These are phyloP conservation scores for Carex pumila DNA, from an alignment of 176 grass and related monocot genomes.

Conservation along the genomic window DNA sequence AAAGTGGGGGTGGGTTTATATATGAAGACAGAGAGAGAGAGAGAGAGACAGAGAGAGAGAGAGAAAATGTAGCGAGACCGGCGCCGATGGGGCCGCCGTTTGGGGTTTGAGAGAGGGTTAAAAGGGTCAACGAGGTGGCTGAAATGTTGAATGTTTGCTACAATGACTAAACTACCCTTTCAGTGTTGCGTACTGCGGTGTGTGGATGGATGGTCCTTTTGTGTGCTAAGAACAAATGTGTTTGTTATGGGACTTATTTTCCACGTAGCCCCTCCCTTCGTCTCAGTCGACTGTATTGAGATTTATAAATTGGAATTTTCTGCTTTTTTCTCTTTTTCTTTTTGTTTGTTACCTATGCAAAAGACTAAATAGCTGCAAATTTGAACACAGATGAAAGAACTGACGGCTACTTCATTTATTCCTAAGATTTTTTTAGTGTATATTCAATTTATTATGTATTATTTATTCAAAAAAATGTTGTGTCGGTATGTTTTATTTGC, in stretches of 20 bases:
- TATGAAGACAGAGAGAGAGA: slow-evolving; percentile 23
- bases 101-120: slow-evolving; percentile 19
- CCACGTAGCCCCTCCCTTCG: background rate
- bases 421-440: no score
- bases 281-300: background rate
- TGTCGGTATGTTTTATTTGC: background rate
- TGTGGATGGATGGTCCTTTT: background rate
- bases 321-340: background rate
- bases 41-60: slow-evolving; percentile 25
- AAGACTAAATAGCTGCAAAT: background rate
- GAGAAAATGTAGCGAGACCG: slow-evolving; percentile 24
- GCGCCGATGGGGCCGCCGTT: slow-evolving; percentile 17
- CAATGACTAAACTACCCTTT: slow-evolving; percentile 2
- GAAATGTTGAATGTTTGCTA: background rate
- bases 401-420: background rate
- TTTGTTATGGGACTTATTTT: background rate
- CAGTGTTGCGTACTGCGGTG: background rate
- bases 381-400: background rate
- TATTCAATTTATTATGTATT: no score
- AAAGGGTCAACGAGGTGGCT: slow-evolving; percentile 48
- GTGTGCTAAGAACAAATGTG: background rate
- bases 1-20: slow-evolving; percentile 35
- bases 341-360: background rate
- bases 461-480: background rate
- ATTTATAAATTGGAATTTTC: background rate